Evolutionary conservation across 495 filamentous ascomycete species (phyloP).

Genomic region (Penicillium ucsense): DNA sequence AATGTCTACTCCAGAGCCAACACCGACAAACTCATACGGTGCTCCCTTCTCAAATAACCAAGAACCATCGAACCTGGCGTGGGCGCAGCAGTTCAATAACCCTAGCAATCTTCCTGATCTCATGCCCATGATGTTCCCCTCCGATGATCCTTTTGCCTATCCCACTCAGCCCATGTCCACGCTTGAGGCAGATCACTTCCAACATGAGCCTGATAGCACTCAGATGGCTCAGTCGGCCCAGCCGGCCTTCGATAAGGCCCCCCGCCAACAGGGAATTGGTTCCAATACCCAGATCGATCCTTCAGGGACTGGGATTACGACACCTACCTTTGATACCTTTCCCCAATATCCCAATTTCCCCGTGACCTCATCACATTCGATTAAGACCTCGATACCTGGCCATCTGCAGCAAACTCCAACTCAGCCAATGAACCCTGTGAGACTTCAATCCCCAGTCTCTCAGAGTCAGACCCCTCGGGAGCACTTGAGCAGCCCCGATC

Average conservation of each 20-base stretch:
- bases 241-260: slow-evolving; percentile 8
- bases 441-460: slow-evolving; percentile 27
- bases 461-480: slow-evolving; percentile 27
- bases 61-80: slow-evolving; percentile 16
- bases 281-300: slow-evolving; percentile 13
- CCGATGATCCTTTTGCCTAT: slow-evolving; percentile 82
- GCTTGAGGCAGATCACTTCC: slow-evolving; percentile 44
- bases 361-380: slow-evolving; percentile 6
- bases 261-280: slow-evolving; percentile 8
- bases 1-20: slow-evolving; percentile 24
- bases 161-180: slow-evolving; percentile 72
- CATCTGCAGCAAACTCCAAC: slow-evolving; percentile 17
- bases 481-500: slow-evolving; percentile 31
- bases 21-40: slow-evolving; percentile 7
- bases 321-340: slow-evolving; percentile 21
- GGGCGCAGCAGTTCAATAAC: slow-evolving; percentile 24
- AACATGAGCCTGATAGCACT: slow-evolving; percentile 16
- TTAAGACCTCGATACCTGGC: slow-evolving; percentile 21
- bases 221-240: slow-evolving; percentile 5
- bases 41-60: slow-evolving; percentile 13
- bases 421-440: slow-evolving; percentile 18
- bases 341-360: slow-evolving; percentile 20
- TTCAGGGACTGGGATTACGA: slow-evolving; percentile 11
- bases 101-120: slow-evolving; percentile 54
- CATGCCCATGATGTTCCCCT: slow-evolving; percentile 86